A percentile compares a stretch with the other conserved stretches of the same genome.
phyloP scores from a whole-genome alignment of 164 flowering plant species.

The Cinnamomum micranthum region DNA sequence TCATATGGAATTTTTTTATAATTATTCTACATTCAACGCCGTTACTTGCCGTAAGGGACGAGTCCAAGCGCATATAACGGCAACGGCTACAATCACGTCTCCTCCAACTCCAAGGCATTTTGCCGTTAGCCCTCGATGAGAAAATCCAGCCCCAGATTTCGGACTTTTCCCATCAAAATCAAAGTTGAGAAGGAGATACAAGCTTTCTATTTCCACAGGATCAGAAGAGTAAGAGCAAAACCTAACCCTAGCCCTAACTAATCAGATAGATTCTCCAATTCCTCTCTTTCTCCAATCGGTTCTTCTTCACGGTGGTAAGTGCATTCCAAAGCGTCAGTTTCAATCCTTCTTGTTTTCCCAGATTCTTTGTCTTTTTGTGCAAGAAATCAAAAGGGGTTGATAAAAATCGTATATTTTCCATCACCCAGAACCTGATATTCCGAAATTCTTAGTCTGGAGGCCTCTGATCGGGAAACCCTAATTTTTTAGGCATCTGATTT shows the following conservation, averaged over 20 bases:
- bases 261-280: too few relatives aligned
- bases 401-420: too few relatives aligned
- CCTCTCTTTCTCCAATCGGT: neutral
- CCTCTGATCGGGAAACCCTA: neutral
- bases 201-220: too few relatives aligned
- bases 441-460: neutral
- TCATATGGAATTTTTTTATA: too few relatives aligned
- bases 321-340: neutral
- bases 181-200: neutral
- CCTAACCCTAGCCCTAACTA: too few relatives aligned
- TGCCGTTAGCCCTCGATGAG: neutral
- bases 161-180: neutral
- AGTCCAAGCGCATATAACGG: neutral
- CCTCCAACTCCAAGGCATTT: neutral
- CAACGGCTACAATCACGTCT: neutral
- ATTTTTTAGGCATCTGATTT: neutral
- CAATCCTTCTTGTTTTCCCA: neutral
- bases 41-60: neutral
- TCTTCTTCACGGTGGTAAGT: neutral
- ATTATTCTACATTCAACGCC: neutral
- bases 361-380: neutral
- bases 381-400: neutral
- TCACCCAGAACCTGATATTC: neutral
- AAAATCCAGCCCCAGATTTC: neutral
- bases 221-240: neutral